Base-by-base conservation (phyloP, 1,284 basidiomycete genomes). In the Cryptococcus maquisensis region DNA sequence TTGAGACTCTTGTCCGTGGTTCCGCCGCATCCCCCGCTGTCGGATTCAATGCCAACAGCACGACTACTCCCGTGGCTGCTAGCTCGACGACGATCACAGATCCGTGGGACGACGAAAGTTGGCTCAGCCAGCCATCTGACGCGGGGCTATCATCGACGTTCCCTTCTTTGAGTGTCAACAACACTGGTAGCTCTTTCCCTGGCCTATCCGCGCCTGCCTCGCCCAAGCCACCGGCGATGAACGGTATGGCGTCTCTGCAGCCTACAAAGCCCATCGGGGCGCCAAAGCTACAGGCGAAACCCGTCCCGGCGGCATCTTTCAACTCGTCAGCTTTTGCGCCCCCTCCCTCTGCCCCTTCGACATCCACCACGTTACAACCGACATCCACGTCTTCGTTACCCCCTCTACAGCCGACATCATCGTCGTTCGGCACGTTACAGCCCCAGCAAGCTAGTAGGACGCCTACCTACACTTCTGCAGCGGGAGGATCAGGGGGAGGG, bases 1-100 rank as follows among this genome's bases (percentile, higher is more conserved):
- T 78, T 55, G 76, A 76, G 56, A 55, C 73, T 7, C 65, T 78
- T 9, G 75, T 78, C 44, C 69, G 71, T 47, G 71, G 72, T 8
- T 20, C n/a, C 15, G 18, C 6, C 15, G 45, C 28, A 32, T 36
- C 23, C 36, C 49, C 49, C 41, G 26, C 26, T 10, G n/a, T 36
- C 35, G 20, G 52, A 40, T 5, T n/a, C 52, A 1, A 32, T 24
- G 23, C 26, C 52, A 40, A 40, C 13, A n/a, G 16, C 7, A 21
- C 16, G 39, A 40, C 7, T n/a, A 40, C 39, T 40, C 20, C 39
- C 20, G 39, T 40, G 20, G 39, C 39, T n/a, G 39, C 2, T 24
- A 26, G 42, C 23, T 23, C 15, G 42, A 26, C n/a, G 12, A 44
- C n/a, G 10, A 39, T 55, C 20, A 50, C 37, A 7, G 72, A 73